These are phyloP conservation scores for Penicillium griseofulvum DNA, from an alignment of 2,329 filamentous ascomycete species.

Conservation along the genomic window DNA sequence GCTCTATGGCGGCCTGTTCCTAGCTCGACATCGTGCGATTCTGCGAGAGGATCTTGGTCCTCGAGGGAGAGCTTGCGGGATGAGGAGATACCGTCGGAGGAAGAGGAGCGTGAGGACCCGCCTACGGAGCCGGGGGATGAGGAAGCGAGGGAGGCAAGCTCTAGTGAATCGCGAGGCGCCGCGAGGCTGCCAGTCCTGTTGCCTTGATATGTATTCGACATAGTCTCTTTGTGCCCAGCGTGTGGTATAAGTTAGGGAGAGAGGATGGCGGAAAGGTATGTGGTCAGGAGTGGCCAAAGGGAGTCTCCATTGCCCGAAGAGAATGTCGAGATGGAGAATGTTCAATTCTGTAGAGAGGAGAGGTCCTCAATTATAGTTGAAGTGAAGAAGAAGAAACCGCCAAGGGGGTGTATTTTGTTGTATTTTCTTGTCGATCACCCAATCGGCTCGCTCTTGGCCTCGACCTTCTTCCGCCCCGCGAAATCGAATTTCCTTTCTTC, in stretches of 20 bases:
- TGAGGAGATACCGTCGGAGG: conserved; percentile 82
- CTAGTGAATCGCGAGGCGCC: conserved; percentile 80
- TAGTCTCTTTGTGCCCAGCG: conserved; percentile 14
- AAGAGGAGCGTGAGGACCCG: conserved; percentile 69
- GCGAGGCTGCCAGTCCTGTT: conserved; percentile 27
- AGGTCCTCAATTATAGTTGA: not conserved
- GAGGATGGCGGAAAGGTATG: not conserved
- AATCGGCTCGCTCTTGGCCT: conserved; percentile 20
- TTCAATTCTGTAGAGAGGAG: not conserved
- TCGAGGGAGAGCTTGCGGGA: conserved; percentile 87
- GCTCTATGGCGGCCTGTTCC: conserved; percentile 50
- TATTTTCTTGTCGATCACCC: conserved; percentile 20
- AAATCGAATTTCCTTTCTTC: conserved; percentile 5
- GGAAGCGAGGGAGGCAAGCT: conserved; percentile 91
- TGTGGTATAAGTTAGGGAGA: not conserved
- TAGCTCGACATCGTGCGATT: conserved; percentile 50
- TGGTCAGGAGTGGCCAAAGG: conserved; percentile 1
- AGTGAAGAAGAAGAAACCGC: conserved; percentile 4
- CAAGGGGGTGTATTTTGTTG: conserved; percentile 14
- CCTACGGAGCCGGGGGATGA: conserved; percentile 65
- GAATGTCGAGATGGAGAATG: conserved; percentile 4
- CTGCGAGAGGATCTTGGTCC: conserved; percentile 72
- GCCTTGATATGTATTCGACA: conserved; percentile 36
- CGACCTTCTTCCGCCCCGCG: conserved; percentile 16
- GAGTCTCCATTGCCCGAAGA: conserved; percentile 11